phyloP scores from a whole-genome alignment of 78 protist genomes.

The Dictyostelium firmibasis region DNA sequence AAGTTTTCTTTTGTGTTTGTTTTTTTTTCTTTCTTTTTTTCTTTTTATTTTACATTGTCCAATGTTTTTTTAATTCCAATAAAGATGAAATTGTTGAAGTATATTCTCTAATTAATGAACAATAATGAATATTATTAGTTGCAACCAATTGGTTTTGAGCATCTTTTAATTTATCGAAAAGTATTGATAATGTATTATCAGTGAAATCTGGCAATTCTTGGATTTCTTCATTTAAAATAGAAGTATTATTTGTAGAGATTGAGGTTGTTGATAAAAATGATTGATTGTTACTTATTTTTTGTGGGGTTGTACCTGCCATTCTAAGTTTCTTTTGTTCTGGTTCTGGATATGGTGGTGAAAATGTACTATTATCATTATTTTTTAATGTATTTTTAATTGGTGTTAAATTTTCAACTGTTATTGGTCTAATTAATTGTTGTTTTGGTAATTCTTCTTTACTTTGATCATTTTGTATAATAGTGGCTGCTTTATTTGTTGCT shows the following conservation, averaged over 20 bases:
- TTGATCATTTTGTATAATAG: background rate
- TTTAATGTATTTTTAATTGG: background rate
- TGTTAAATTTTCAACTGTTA: background rate
- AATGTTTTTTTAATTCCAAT: slow-evolving; percentile 44
- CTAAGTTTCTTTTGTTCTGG: slow-evolving; percentile 50
- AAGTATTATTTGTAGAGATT: background rate
- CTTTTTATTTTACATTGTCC: background rate
- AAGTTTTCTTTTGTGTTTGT: background rate
- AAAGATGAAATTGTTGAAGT: slow-evolving; percentile 31
- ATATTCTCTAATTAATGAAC: slow-evolving; percentile 42
- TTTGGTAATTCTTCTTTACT: background rate
- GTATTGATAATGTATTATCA: slow-evolving; percentile 2
- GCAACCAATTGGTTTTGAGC: background rate
- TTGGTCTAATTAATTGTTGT: background rate
- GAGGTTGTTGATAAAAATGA: background rate
- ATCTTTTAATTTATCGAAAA: slow-evolving; percentile 32
- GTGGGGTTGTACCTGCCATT: background rate
- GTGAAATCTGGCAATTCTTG: slow-evolving; percentile 42
- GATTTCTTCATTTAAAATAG: background rate
- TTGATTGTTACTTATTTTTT: background rate
- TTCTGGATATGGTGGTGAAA: slow-evolving; percentile 47
- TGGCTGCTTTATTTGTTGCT: background rate
- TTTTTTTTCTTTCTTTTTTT: background rate
- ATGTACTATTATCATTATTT: background rate
- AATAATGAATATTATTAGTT: background rate